Evolutionary conservation across 164 flowering plant species (phyloP), one percentile per base, ranked within the genome.

Genomic region (Aristolochia californica): DNA sequence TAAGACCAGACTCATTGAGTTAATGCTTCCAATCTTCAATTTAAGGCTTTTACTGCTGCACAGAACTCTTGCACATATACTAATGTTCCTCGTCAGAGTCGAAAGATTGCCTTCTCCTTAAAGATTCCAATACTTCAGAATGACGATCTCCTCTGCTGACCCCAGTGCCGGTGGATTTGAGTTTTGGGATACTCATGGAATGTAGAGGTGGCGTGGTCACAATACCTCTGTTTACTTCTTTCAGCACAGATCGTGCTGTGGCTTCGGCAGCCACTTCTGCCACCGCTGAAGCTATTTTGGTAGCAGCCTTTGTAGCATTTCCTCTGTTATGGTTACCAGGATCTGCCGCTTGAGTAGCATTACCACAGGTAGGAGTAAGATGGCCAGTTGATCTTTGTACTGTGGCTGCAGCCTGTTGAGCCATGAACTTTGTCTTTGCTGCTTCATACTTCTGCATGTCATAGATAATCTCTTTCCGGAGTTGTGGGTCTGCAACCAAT

Each of bases 371-470:
- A 12, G 48, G 43, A 10, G 87, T 81, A 16, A 82, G 69, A 11
- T 11, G 61, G 48, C 52, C 43, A 48, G 60, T 62, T 43, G 78
- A 62, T 60, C 57, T 72, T 43, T 73, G 78, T 56, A 65, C 61
- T 22, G 68, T 73, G 15, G 77, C 78, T 50, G 71, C 68, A n/a
- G 80, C 85, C 62, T 71, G 83, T 5, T 75, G 63, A 44, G 77
- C 87, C 1, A 74, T 70, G 13, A 77, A 66, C 58, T 71, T 80
- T 53, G 83, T 84, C 68, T 77, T 83, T 45, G 66, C 68, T 4
- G 82, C n/a, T 62, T 93, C 99, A 53, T 85, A 78, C 63, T 84
- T 90, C 30, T 85, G 84, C 84, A 94, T 90, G 70, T 94, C 97
- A 50, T 94, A 94, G 4, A 87, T 64, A 58, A 94, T 93, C 72